Evolutionary conservation across 2,329 filamentous ascomycete genomes (phyloP).

Genomic region (Cryphonectria japonica): DNA sequence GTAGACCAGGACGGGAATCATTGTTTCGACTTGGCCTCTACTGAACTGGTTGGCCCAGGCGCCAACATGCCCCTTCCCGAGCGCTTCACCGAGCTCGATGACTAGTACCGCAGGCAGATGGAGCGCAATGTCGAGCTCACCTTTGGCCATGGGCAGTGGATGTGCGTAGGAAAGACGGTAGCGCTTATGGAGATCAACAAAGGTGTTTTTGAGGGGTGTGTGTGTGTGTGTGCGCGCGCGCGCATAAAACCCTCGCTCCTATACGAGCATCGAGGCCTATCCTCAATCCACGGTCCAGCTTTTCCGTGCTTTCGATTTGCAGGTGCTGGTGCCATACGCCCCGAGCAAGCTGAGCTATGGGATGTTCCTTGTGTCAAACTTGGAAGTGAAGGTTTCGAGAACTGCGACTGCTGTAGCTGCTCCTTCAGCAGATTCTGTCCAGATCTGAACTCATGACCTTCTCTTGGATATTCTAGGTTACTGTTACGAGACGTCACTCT

Average conservation of each 20-base stretch:
- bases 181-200: conserved; percentile 50
- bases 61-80: conserved; percentile 64
- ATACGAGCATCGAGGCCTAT: background rate
- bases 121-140: conserved; percentile 41
- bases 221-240: conserved; percentile 17
- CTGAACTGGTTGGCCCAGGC: conserved; percentile 48
- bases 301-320: conserved; percentile 14
- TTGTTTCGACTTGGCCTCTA: conserved; percentile 6
- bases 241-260: too few relatives aligned
- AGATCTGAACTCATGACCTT: background rate
- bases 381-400: conserved; percentile 7
- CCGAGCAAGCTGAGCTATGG: conserved; percentile 10
- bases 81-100: conserved; percentile 57
- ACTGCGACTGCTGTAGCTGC: background rate
- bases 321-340: conserved; percentile 5
- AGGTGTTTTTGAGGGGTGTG: conserved; percentile 44
- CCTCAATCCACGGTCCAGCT: background rate
- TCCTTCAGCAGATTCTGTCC: background rate
- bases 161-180: conserved; percentile 48
- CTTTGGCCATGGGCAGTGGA: conserved; percentile 45
- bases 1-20: too few relatives aligned
- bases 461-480: background rate
- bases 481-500: background rate
- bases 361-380: conserved; percentile 2
- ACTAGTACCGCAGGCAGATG: conserved; percentile 37